A percentile compares a stretch with the other conserved stretches of the same genome.
These are phyloP conservation scores for Neofusicoccum ribis DNA, from an alignment of 2,329 filamentous ascomycete genomes.

Conservation along the genomic window DNA sequence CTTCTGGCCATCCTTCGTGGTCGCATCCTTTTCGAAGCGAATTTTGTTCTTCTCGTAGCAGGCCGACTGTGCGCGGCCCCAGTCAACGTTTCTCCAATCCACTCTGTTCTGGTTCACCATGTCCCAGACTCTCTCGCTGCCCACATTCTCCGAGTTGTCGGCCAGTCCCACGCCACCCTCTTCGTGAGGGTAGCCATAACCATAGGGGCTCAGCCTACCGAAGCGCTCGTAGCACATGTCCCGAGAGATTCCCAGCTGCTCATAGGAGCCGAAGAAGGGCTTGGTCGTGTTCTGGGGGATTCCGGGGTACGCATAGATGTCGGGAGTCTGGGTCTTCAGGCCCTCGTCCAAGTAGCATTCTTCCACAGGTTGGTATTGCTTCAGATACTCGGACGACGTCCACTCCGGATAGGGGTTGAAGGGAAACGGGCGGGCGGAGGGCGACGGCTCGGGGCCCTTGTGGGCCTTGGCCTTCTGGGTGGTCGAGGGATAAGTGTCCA, in stretches of 20 bases:
- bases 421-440: slow-evolving; percentile 36
- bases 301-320: slow-evolving; percentile 65
- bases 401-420: slow-evolving; percentile 51
- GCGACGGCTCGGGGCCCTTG: slow-evolving; percentile 34
- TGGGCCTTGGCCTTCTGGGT: slow-evolving; percentile 15
- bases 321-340: slow-evolving; percentile 55
- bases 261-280: slow-evolving; percentile 51
- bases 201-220: slow-evolving; percentile 52
- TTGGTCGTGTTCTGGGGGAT: slow-evolving; percentile 51
- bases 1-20: slow-evolving; percentile 26
- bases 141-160: slow-evolving; percentile 45
- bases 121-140: slow-evolving; percentile 54
- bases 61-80: slow-evolving; percentile 49
- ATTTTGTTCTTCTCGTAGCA: slow-evolving; percentile 52
- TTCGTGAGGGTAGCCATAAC: slow-evolving; percentile 49
- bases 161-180: slow-evolving; percentile 52
- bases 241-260: slow-evolving; percentile 48
- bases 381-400: slow-evolving; percentile 44
- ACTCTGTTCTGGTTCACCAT: slow-evolving; percentile 55
- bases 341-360: slow-evolving; percentile 63
- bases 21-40: slow-evolving; percentile 43
- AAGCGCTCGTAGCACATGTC: slow-evolving; percentile 54
- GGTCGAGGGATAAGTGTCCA: slow-evolving; percentile 35
- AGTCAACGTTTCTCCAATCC: slow-evolving; percentile 51
- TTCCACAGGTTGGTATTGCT: slow-evolving; percentile 54